Evolutionary conservation across 1,284 basidiomycete genomes (phyloP).

Genomic region (Ustilago sp.): DNA sequence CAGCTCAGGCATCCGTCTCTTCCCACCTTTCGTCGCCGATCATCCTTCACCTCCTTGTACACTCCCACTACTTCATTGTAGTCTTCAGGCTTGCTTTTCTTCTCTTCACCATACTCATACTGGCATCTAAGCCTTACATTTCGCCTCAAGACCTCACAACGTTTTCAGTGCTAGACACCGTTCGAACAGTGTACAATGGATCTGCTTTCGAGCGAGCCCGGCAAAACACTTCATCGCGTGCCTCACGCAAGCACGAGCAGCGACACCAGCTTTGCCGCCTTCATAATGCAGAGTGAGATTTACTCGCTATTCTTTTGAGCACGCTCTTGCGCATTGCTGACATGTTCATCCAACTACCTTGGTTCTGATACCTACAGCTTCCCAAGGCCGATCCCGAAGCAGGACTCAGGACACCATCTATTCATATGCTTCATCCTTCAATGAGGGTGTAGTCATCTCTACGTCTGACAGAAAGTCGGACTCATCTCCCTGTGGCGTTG

Average conservation of each 20-base stretch:
- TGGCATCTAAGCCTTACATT: no score
- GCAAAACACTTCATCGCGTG: neutral
- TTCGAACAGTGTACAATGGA: no score
- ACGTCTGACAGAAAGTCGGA: neutral
- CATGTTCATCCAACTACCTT: neutral
- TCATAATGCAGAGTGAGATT: neutral
- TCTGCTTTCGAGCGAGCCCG: neutral
- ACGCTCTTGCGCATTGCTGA: neutral
- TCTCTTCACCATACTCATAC: no score
- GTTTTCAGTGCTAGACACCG: no score
- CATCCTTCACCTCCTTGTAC: no score
- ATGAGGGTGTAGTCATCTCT: neutral
- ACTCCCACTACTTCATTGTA: no score
- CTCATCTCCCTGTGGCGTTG: neutral
- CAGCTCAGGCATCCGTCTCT: no score
- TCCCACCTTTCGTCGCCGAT: no score
- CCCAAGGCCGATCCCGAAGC: neutral
- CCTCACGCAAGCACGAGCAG: neutral
- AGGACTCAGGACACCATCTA: slow-evolving; percentile 11
- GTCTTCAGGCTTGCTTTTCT: no score
- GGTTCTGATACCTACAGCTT: neutral
- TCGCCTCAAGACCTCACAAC: no score
- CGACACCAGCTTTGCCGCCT: neutral
- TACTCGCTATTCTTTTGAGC: neutral
- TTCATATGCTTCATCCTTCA: slow-evolving; percentile 12